Evolutionary conservation across 169 alveolate species (phyloP).

Genomic region (Plasmodium vivax): DNA sequence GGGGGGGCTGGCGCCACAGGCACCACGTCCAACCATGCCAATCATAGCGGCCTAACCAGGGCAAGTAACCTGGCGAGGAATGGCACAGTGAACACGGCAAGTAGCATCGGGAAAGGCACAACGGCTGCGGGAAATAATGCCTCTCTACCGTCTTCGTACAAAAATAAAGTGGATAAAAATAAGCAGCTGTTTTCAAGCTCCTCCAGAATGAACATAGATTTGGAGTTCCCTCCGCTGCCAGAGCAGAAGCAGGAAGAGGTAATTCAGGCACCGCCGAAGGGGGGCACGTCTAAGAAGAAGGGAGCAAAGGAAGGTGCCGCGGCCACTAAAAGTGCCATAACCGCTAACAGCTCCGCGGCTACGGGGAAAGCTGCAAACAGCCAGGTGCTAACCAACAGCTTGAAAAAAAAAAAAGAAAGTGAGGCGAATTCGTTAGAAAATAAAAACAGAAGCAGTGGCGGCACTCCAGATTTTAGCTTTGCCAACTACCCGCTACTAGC

Average conservation of each 20-base stretch:
- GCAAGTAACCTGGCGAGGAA: background rate
- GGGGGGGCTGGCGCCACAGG: background rate
- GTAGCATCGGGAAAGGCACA: background rate
- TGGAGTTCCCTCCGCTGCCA: conserved; percentile 52
- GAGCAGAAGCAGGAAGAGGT: conserved; percentile 17
- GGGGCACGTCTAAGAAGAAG: background rate
- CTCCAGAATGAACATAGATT: background rate
- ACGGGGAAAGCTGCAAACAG: background rate
- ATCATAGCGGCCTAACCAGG: background rate
- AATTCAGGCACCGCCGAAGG: background rate
- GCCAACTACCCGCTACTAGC: conserved; percentile 5
- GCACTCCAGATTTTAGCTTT: background rate
- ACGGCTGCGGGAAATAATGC: background rate
- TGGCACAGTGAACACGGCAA: background rate
- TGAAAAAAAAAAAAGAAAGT: conserved; percentile 13
- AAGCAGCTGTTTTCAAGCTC: background rate
- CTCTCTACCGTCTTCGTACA: conserved; percentile 12
- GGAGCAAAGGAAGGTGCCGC: background rate
- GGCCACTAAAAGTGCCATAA: too few relatives aligned
- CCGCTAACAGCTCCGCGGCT: background rate
- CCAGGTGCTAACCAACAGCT: background rate
- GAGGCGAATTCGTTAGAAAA: background rate
- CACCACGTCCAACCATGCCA: background rate
- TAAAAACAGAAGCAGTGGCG: background rate
- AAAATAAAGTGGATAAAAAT: conserved; percentile 47